phyloP scores from a whole-genome alignment of 768 basidiomycete genomes.

The Inosperma sp. region DNA sequence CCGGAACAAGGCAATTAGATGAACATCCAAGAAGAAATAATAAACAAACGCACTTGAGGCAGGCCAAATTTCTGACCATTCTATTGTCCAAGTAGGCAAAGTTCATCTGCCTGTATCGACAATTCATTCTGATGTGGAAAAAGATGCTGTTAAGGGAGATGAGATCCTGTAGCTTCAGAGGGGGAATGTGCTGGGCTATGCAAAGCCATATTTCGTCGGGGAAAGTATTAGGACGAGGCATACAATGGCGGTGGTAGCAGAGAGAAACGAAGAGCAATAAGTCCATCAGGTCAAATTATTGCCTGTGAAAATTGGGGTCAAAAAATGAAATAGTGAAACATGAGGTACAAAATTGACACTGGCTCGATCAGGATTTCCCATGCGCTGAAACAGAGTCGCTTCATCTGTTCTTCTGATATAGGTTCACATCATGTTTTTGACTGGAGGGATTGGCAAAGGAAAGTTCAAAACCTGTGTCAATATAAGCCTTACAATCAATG shows the following conservation, averaged over 20 bases:
- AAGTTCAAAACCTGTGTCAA: no score
- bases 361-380: no score
- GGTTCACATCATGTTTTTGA: no score
- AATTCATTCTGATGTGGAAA: slow-evolving; percentile 42
- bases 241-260: neutral
- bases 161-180: slow-evolving; percentile 18
- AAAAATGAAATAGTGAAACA: no score
- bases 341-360: no score
- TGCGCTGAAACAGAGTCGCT: no score
- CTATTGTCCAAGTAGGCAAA: slow-evolving; percentile 45
- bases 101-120: slow-evolving; percentile 44
- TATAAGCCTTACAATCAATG: no score
- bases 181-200: slow-evolving; percentile 1
- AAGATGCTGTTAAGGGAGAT: slow-evolving; percentile 36
- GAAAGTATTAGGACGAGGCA: neutral
- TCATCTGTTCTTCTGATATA: no score
- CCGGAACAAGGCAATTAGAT: neutral
- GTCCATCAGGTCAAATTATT: no score
- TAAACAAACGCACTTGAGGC: slow-evolving; percentile 31
- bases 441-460: no score
- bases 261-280: neutral
- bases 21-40: neutral
- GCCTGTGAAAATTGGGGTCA: no score
- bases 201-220: slow-evolving; percentile 5
- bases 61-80: slow-evolving; percentile 39